These are phyloP conservation scores for Aspergillus transmontanensis DNA, from an alignment of 2,329 filamentous ascomycete genomes.

Conservation along the genomic window DNA sequence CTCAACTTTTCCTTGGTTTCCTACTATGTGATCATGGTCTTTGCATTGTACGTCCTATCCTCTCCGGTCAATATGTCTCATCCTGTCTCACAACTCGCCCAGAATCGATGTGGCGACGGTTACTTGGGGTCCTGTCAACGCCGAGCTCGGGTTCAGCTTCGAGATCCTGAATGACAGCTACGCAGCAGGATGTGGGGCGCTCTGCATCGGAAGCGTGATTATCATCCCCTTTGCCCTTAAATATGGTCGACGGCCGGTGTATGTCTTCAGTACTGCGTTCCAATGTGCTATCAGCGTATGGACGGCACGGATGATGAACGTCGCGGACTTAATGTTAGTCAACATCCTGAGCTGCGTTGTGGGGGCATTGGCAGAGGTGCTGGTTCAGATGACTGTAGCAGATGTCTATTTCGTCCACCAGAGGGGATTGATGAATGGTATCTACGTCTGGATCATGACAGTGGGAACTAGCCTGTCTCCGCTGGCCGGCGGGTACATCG, in stretches of 20 bases:
- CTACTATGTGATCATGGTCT: background rate
- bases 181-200: conserved; percentile 46
- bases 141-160: conserved; percentile 47
- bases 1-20: background rate
- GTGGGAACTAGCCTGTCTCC: conserved; percentile 41
- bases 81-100: background rate
- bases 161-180: conserved; percentile 48
- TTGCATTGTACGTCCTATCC: background rate
- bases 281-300: conserved; percentile 45
- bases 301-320: conserved; percentile 47
- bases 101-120: background rate
- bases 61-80: background rate
- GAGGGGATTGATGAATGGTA: conserved; percentile 49
- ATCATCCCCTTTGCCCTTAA: conserved; percentile 52
- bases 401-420: conserved; percentile 55
- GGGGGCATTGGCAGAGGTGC: conserved; percentile 47
- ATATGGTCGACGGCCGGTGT: conserved; percentile 50
- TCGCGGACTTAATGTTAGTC: conserved; percentile 47
- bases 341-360: conserved; percentile 49
- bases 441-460: conserved; percentile 44
- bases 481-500: conserved; percentile 36
- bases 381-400: conserved; percentile 52
- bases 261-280: conserved; percentile 45
- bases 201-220: conserved; percentile 47
- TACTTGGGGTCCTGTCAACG: conserved; percentile 48